Evolutionary conservation across 208 protist species (phyloP).

Genomic region (Wallacemonas sp.): DNA sequence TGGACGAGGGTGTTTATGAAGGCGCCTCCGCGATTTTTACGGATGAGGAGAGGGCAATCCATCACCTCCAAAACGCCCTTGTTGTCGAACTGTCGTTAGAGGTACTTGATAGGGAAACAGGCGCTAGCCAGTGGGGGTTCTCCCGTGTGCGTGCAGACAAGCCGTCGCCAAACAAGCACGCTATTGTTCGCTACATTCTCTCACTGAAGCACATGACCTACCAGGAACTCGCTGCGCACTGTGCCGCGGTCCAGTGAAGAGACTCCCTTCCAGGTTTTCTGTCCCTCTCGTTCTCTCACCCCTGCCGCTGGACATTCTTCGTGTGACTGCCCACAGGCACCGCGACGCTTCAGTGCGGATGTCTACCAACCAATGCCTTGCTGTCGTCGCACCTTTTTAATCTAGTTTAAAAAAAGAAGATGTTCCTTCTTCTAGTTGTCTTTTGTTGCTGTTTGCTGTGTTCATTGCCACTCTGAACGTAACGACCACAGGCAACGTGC

Average conservation of each 20-base stretch:
- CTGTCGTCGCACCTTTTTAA: too few relatives aligned
- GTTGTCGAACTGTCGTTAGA: slow-evolving; percentile 13
- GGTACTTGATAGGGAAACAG: background rate
- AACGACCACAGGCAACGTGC: too few relatives aligned
- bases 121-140: slow-evolving; percentile 44
- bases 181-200: slow-evolving; percentile 70
- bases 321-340: too few relatives aligned
- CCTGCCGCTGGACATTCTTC: background rate
- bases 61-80: slow-evolving; percentile 9
- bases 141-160: slow-evolving; percentile 69
- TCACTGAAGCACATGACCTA: slow-evolving; percentile 71
- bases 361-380: too few relatives aligned
- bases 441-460: too few relatives aligned
- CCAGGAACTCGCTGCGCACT: slow-evolving; percentile 47
- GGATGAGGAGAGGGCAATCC: slow-evolving; percentile 20
- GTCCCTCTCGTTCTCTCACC: background rate
- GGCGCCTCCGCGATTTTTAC: slow-evolving; percentile 50
- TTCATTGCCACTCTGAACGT: too few relatives aligned
- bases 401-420: too few relatives aligned
- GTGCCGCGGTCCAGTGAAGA: slow-evolving; percentile 12
- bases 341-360: too few relatives aligned
- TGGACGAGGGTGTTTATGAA: slow-evolving; percentile 44
- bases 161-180: slow-evolving; percentile 62
- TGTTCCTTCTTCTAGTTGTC: too few relatives aligned
- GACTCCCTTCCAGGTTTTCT: background rate